phyloP scores from a whole-genome alignment of 2,329 filamentous ascomycete species.

The Aspergillus candidus region DNA sequence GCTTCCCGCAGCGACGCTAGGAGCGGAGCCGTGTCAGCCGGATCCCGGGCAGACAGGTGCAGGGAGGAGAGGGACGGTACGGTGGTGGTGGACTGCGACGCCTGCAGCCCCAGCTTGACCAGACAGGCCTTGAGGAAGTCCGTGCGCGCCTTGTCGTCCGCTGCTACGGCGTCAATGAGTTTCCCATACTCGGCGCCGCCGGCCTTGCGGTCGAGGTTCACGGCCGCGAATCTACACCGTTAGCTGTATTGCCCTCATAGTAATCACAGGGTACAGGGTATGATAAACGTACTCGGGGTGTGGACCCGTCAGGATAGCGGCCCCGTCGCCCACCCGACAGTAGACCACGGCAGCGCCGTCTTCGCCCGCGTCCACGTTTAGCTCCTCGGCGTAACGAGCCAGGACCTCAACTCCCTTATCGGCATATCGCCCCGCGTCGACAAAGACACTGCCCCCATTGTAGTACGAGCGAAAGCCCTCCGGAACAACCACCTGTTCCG shows the following conservation, averaged over 20 bases:
- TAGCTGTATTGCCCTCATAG: constrained; percentile 5
- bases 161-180: constrained; percentile 60
- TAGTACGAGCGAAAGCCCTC: constrained; percentile 72
- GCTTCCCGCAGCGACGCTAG: constrained; percentile 58
- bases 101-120: constrained; percentile 71
- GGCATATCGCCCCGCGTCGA: constrained; percentile 61
- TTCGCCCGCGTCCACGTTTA: constrained; percentile 70
- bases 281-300: constrained; percentile 73
- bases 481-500: constrained; percentile 43
- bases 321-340: constrained; percentile 74
- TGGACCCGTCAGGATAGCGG: constrained; percentile 72
- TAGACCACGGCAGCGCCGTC: constrained; percentile 75
- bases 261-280: constrained; percentile 4
- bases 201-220: constrained; percentile 65
- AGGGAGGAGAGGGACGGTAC: constrained; percentile 75
- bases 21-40: constrained; percentile 62
- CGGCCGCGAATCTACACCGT: constrained; percentile 65
- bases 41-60: constrained; percentile 68
- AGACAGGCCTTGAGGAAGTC: constrained; percentile 76
- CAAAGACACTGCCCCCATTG: constrained; percentile 91
- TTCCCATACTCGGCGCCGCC: constrained; percentile 63
- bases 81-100: constrained; percentile 61
- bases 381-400: constrained; percentile 67
- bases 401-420: constrained; percentile 69
- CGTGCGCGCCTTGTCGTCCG: constrained; percentile 63